A percentile compares a stretch with the other conserved stretches of the same genome.
Evolutionary conservation across 2,329 filamentous ascomycete genomes (phyloP).

Genomic region (Thelonectria rubi): DNA sequence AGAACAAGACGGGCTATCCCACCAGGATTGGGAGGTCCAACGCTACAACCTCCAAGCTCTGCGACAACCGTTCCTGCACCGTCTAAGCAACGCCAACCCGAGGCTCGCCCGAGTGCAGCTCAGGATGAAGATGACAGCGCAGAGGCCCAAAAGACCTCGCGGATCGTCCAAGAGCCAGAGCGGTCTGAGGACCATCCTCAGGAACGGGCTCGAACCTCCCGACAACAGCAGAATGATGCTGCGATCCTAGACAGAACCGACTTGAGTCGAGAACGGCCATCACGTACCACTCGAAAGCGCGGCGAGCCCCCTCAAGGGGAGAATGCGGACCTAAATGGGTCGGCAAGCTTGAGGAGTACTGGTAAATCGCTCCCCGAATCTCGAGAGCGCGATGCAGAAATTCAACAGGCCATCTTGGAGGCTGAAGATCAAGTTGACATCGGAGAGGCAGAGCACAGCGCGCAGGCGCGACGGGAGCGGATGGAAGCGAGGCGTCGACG

Average conservation of each 20-base stretch:
- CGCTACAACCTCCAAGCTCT: not conserved
- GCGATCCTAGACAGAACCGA: not conserved
- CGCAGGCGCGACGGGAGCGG: not conserved
- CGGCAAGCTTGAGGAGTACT: slow-evolving; percentile 15
- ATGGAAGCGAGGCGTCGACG: slow-evolving; percentile 28
- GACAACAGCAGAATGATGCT: not conserved
- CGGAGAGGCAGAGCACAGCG: slow-evolving; percentile 1
- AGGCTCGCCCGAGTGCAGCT: not conserved
- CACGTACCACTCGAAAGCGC: not conserved
- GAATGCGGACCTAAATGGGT: not conserved
- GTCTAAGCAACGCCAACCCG: slow-evolving; percentile 4
- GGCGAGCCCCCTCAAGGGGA: not conserved
- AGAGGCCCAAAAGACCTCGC: not conserved
- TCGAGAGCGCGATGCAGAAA: slow-evolving; percentile 28
- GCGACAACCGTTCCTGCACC: not conserved
- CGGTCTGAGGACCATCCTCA: not conserved
- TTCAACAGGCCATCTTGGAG: slow-evolving; percentile 35
- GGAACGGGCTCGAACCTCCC: not conserved
- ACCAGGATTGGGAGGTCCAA: not conserved
- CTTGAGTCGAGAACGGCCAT: not conserved
- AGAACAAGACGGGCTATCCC: not conserved
- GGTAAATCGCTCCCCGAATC: slow-evolving; percentile 20
- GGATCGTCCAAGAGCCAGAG: not conserved
- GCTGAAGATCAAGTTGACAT: slow-evolving; percentile 31
- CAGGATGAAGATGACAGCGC: not conserved